A percentile compares a stretch with the other conserved stretches of the same genome.
phyloP scores from a whole-genome alignment of 73 alveolate genomes.

The Urostyla sp. region DNA sequence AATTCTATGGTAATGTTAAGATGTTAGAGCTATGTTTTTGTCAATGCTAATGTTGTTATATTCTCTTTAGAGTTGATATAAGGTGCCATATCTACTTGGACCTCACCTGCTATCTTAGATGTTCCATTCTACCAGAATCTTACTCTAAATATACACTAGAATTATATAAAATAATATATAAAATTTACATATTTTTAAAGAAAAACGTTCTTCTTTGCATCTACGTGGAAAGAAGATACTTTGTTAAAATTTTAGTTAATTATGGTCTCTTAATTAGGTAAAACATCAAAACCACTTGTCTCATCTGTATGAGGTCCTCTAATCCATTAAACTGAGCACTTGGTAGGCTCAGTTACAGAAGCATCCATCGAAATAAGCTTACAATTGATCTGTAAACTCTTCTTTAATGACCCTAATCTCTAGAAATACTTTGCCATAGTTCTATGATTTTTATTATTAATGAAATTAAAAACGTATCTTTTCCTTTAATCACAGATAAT shows the following conservation, averaged over 20 bases:
- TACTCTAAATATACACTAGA: constrained; percentile 22
- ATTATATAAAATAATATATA: not conserved
- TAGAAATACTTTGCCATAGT: constrained; percentile 37
- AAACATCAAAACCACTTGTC: not conserved
- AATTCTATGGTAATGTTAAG: too few relatives aligned
- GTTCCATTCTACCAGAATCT: constrained; percentile 23
- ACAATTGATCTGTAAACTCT: not conserved
- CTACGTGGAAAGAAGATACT: constrained; percentile 18
- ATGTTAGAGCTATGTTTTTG: too few relatives aligned
- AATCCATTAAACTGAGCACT: constrained; percentile 21
- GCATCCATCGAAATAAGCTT: not conserved
- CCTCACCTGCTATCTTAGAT: constrained; percentile 11
- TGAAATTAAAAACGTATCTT: too few relatives aligned
- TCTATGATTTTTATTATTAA: too few relatives aligned
- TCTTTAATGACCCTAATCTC: constrained; percentile 39
- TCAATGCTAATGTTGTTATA: too few relatives aligned
- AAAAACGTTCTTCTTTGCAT: constrained; percentile 2
- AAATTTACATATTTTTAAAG: constrained; percentile 18
- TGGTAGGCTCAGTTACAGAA: not conserved
- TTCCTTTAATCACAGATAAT: too few relatives aligned
- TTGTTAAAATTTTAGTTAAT: constrained; percentile 10
- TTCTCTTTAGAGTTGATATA: too few relatives aligned
- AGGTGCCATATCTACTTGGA: constrained; percentile 52
- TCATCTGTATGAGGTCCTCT: constrained; percentile 45
- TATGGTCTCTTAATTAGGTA: not conserved